Evolutionary conservation across 768 basidiomycete genomes (phyloP), one percentile per base, ranked within the genome.

Genomic region (Udeniomyces megalosporus): DNA sequence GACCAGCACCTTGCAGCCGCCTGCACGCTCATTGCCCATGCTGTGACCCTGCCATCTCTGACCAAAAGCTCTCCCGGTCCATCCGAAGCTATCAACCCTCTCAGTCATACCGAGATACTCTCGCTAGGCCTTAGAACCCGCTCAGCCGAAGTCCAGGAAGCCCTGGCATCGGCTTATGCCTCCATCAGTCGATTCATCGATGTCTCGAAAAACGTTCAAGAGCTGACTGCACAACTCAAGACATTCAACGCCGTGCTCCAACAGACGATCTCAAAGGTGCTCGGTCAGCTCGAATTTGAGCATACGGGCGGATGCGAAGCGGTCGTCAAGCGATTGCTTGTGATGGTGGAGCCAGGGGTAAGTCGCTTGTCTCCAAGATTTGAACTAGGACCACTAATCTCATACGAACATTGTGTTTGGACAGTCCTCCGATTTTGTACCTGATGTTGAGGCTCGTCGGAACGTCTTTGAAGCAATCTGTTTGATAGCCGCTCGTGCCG

Each of bases 1-100:
- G 83, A 86, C 54, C 78, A 84, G 45, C 74, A 90, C 44, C 80
- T 85, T 17, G 76, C 80, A 42, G 83, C 87, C 2, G 79, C 83
- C 26, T 92, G 88, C 70, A 74, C 78, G 24, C 74, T 92, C 47
- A 80, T 95, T 57, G 80, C 82, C 24, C 48, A 53, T 29, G 31
- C 63, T 4, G 60, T 26, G 14, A 61, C 20, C 77, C 74, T 34
- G 79, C 82, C 53, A 75, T 88, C 35, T 83, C 86, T n/a, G 68
- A 72, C 17, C 17, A 42, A 42, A 8, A 42, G 38, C 38, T 17
- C 17, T 17, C 17, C 10, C 38, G 38, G 38, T 17, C 10, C 38
- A 8, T 42, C 38, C 8, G 17, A 17, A 42, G 8, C 17, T 17
- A 8, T 42, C 17, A 17, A 42, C 38, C 38, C 10, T 17, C 38